phyloP scores from a whole-genome alignment of 257 asterid genomes.

The Fraxinus americana region DNA sequence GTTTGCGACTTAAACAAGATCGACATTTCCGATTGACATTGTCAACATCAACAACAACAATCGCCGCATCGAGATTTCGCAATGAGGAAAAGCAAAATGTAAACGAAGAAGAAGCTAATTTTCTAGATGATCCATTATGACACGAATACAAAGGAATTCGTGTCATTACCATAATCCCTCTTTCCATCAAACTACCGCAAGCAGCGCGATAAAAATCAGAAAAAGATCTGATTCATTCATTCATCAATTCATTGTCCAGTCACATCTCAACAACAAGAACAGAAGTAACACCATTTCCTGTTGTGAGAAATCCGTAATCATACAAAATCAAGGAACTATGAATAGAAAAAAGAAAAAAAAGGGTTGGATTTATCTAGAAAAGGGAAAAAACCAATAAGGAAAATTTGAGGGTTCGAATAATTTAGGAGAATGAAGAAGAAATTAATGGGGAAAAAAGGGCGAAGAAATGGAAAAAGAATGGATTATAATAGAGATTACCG shows the following conservation, averaged over 20 bases:
- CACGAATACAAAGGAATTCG: conserved; percentile 24
- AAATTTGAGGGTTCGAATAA: neutral
- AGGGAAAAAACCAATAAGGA: conserved; percentile 9
- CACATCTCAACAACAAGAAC: conserved; percentile 11
- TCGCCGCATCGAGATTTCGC: conserved; percentile 17
- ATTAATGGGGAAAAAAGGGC: neutral
- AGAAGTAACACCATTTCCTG: neutral
- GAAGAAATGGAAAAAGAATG: neutral
- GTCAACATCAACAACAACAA: conserved; percentile 24
- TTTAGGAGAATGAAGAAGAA: neutral
- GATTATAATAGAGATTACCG: neutral
- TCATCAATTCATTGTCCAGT: neutral
- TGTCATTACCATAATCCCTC: conserved; percentile 25
- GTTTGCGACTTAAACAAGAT: conserved; percentile 30
- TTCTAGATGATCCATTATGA: neutral
- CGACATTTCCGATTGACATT: conserved; percentile 46
- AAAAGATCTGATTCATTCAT: conserved; percentile 12
- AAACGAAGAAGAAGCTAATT: conserved; percentile 14
- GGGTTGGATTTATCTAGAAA: neutral
- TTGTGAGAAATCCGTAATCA: neutral
- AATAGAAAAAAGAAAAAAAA: neutral
- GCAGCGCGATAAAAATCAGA: neutral
- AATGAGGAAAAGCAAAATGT: conserved; percentile 3
- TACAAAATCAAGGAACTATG: conserved; percentile 2
- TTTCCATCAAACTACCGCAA: conserved; percentile 28